Evolutionary conservation across 345 rosid genomes (phyloP), one percentile per base, ranked within the genome.

Genomic region (Gossypium ekmanianum): DNA sequence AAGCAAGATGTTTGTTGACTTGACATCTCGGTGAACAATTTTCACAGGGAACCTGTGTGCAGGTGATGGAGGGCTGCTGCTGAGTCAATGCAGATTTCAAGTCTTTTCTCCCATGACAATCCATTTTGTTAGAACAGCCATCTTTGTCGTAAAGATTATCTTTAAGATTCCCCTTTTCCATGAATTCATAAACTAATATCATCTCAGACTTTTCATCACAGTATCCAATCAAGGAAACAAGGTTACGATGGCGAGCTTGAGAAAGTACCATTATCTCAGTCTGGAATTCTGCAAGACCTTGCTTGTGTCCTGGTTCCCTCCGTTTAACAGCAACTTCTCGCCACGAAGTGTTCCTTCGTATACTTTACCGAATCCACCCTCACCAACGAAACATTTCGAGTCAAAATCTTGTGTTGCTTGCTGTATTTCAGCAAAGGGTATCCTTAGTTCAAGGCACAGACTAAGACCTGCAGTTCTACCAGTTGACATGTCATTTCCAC

Each of bases 211-310:
- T 68, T 45, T 91, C 91, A 27, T 84, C 73, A 50, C 94, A 89
- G 45, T 88, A 91, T 6, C 98, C 98, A 2, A 81, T 86, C 72
- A 93, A 76, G n/a, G 97, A 85, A 47, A 91, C 90, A 0, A 93
- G 89, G 68, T 93, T 90, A 6, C 81, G 88, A 73, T 89, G 97
- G 0, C 83, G 78, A 70, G 88, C 88, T 75, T 86, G 89, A 52
- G 91, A 91, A 43, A 91, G 73, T 27, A 87, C 76, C 68, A 71
- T 85, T 78, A 89, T 79, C 79, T 85, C 92, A 0, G 90, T 85
- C 17, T 77, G 89, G 77, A 87, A 89, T 76, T 89, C 90, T 0
- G 76, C 65, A 22, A 84, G 71, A 29, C 88, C 90, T 63, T 89
- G 89, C 24, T 82, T 80, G 34, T 27, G 65, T 61, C 27, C 51